Conservation (phyloP, 305 asterid genomes). For the Solanum hybrid region DNA sequence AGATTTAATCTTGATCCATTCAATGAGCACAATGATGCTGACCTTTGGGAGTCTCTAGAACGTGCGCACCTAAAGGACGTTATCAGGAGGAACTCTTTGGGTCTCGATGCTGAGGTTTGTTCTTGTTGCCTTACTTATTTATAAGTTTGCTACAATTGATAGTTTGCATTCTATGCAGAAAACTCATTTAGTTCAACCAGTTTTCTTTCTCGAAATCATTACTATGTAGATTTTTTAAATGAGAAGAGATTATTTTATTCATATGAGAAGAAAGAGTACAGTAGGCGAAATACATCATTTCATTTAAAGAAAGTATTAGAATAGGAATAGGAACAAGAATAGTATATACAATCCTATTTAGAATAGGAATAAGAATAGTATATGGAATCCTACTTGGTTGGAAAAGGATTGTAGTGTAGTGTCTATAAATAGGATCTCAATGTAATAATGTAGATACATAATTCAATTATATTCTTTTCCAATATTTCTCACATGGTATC, state of each 20-base stretch:
- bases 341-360: not conserved
- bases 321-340: not conserved
- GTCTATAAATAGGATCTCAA: not conserved
- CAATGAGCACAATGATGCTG: conserved; percentile 89
- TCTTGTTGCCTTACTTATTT: not conserved
- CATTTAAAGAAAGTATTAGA: not conserved
- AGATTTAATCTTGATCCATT: conserved; percentile 96
- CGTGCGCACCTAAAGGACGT: conserved; percentile 90
- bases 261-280: not conserved
- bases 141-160: not conserved
- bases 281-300: not conserved
- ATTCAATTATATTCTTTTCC: not conserved
- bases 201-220: not conserved
- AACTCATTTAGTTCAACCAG: not conserved
- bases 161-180: not conserved
- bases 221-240: not conserved
- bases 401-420: not conserved
- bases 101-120: conserved; percentile 82
- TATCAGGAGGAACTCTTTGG: conserved; percentile 73
- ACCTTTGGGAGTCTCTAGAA: conserved; percentile 92
- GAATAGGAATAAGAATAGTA: not conserved
- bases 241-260: not conserved
- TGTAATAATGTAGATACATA: not conserved
- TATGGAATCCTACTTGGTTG: not conserved
- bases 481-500: not conserved